These are phyloP conservation scores for Stagonosporopsis cucurbitacearum DNA, from an alignment of 2,329 filamentous ascomycete species.

Conservation along the genomic window DNA sequence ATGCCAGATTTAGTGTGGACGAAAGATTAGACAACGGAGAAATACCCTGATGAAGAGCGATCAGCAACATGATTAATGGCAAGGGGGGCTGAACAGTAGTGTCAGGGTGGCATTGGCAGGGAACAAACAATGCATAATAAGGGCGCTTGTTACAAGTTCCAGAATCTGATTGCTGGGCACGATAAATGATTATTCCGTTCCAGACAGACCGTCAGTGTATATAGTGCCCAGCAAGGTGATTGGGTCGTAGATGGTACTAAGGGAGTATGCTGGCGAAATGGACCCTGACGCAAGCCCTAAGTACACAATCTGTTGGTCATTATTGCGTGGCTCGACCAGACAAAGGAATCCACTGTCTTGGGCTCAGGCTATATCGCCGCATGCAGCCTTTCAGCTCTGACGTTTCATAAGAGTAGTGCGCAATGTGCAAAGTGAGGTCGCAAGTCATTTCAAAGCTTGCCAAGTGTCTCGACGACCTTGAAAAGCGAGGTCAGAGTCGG, in stretches of 20 bases:
- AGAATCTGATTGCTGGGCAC: conserved; percentile 1
- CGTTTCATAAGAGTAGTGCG: not conserved
- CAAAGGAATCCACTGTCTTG: not conserved
- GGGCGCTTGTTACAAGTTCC: not conserved
- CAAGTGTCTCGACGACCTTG: not conserved
- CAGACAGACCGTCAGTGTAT: not conserved
- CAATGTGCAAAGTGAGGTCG: not conserved
- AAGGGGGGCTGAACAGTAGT: not conserved
- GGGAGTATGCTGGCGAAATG: not conserved
- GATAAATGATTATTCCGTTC: not conserved
- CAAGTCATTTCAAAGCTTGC: not conserved
- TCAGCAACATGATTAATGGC: conserved; percentile 7
- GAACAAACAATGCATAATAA: not conserved
- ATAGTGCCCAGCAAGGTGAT: not conserved
- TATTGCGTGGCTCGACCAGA: not conserved
- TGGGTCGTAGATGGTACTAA: not conserved
- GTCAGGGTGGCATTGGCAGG: not conserved
- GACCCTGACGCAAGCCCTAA: not conserved
- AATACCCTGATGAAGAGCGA: conserved; percentile 13
- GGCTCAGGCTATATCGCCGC: not conserved
- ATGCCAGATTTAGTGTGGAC: conserved; percentile 2
- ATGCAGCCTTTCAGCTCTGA: not conserved
- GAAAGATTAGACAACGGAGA: conserved; percentile 7
- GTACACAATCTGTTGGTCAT: not conserved
- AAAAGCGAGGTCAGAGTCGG: not conserved